Conservation (phyloP, 805 yeast genomes). For the Hanseniaspora mollemarum region DNA sequence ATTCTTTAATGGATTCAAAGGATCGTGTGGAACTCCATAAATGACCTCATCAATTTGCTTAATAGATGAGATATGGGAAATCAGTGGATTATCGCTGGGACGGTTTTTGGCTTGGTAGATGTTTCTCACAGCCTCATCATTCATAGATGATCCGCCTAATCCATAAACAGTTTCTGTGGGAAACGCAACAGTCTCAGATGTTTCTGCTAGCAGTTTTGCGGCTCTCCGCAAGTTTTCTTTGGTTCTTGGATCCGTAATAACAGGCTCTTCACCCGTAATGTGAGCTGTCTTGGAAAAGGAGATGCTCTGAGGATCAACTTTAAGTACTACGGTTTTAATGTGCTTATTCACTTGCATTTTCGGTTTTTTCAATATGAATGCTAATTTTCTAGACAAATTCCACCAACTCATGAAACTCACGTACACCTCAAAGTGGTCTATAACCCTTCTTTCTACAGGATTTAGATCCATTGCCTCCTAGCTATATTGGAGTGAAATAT, state of each 20-base stretch:
- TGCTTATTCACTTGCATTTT: background rate
- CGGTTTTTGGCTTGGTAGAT: slow-evolving; percentile 84
- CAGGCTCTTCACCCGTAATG: slow-evolving; percentile 33
- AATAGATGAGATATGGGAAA: slow-evolving; percentile 73
- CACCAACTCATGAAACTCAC: background rate
- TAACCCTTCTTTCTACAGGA: no score
- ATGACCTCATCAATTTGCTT: slow-evolving; percentile 57
- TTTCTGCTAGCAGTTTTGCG: slow-evolving; percentile 39
- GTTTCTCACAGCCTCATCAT: slow-evolving; percentile 57
- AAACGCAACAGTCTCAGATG: slow-evolving; percentile 66
- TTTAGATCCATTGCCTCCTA: no score
- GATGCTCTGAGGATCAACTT: slow-evolving; percentile 45
- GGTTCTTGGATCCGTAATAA: slow-evolving; percentile 44
- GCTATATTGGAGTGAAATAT: no score
- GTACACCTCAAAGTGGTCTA: no score
- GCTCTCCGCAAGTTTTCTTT: slow-evolving; percentile 45
- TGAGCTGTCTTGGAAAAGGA: slow-evolving; percentile 33
- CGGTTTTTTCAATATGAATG: background rate
- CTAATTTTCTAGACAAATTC: background rate
- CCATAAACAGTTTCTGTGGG: slow-evolving; percentile 98
- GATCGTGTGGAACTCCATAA: slow-evolving; percentile 28
- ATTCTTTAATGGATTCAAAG: slow-evolving; percentile 27
- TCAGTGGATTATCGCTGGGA: slow-evolving; percentile 91
- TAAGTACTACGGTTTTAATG: slow-evolving; percentile 37
- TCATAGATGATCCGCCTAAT: slow-evolving; percentile 74